Conservation (phyloP, 2,329 filamentous ascomycete species). For the Diaporthe sp. region DNA sequence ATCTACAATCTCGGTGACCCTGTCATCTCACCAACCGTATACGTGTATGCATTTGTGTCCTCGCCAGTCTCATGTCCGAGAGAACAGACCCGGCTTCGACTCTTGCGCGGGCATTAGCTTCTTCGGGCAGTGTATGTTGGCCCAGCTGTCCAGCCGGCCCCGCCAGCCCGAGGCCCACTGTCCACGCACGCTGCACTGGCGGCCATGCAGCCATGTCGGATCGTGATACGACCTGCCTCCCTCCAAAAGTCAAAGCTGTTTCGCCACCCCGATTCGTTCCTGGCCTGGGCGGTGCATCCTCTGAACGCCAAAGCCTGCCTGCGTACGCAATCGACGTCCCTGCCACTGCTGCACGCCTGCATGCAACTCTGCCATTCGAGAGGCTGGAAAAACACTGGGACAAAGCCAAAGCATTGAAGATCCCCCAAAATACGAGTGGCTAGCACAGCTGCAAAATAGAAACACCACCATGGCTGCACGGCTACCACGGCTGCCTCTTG, state of each 20-base stretch:
- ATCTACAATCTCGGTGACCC: conserved; percentile 16
- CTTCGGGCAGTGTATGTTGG: conserved; percentile 22
- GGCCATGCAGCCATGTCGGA: conserved; percentile 28
- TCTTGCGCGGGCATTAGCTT: neutral
- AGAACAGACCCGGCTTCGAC: neutral
- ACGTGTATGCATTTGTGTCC: neutral
- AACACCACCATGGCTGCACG: conserved; percentile 25
- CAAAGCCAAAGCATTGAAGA: conserved; percentile 5
- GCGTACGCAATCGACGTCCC: conserved; percentile 26
- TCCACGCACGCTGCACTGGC: conserved; percentile 20
- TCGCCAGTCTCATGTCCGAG: conserved; percentile 19
- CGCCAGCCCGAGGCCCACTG: conserved; percentile 15
- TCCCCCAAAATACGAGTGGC: conserved; percentile 36
- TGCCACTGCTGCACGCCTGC: conserved; percentile 27
- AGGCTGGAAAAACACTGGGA: conserved; percentile 32
- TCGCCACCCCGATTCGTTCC: conserved; percentile 29
- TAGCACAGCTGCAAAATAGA: conserved; percentile 32
- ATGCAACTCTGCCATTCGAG: conserved; percentile 33
- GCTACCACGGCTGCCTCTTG: conserved; percentile 23
- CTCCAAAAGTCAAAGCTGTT: neutral
- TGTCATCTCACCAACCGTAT: conserved; percentile 16
- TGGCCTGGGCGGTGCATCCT: conserved; percentile 18
- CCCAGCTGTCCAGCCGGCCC: conserved; percentile 11
- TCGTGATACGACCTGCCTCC: conserved; percentile 26
- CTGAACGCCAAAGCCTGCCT: conserved; percentile 5